phyloP scores from a whole-genome alignment of 176 grass and related monocot species.

The Microstegium vimineum region DNA sequence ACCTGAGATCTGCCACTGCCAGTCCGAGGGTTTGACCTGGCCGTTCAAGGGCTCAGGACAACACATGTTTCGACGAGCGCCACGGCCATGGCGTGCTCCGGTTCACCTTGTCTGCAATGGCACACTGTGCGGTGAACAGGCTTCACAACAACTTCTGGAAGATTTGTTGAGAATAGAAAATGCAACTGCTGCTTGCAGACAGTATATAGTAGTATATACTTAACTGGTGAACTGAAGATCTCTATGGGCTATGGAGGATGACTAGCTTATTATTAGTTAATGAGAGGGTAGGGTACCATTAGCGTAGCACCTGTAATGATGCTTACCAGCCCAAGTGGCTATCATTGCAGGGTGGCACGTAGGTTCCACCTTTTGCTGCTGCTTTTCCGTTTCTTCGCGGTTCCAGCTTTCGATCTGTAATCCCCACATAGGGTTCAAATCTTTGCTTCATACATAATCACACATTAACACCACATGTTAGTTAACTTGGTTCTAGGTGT shows the following conservation, averaged over 20 bases:
- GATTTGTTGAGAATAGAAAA: background rate
- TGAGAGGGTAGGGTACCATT: background rate
- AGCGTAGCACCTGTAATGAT: constrained; percentile 32
- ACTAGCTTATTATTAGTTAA: background rate
- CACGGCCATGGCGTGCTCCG: background rate
- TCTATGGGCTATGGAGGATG: background rate
- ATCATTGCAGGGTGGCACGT: background rate
- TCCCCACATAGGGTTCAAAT: background rate
- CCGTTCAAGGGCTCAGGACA: no score
- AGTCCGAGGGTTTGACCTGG: background rate
- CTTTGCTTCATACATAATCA: no score
- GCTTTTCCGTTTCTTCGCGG: background rate
- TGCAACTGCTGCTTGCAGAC: background rate
- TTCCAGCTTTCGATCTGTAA: background rate
- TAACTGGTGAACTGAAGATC: background rate
- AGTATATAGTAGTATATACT: background rate
- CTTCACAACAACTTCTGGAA: background rate
- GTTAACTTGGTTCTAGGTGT: no score
- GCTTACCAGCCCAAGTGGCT: background rate
- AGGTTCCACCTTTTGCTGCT: background rate
- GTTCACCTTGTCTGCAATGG: background rate
- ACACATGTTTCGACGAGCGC: background rate
- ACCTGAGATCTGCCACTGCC: background rate
- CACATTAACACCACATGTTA: no score
- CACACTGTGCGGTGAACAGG: background rate